Base-by-base conservation (phyloP, 352 stramenopile genomes). In the Thalassiosira livingstoniorum region DNA sequence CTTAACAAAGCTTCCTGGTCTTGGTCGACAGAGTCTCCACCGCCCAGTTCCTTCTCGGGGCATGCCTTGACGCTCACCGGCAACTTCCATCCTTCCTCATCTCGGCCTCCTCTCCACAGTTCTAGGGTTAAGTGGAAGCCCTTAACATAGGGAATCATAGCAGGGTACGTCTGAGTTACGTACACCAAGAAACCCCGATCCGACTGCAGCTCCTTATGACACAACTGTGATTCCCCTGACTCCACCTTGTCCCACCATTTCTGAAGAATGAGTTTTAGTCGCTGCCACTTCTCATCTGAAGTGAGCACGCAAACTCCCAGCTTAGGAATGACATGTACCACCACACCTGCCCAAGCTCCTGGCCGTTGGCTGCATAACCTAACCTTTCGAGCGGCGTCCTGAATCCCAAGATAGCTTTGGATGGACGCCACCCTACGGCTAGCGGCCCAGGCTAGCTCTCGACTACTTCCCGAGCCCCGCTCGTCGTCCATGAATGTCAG, bases 401-500 rank as follows among this genome's bases (percentile, higher is more conserved):
- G 78, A 2, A 86, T 35, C 0, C 83, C 83, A 5, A 86, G 57
- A 10, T 47, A 79, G 21, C n/a, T 39, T 29, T 85, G 34, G 11
- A 35, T 70, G 7, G 45, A 65, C 0, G 51, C 61, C 0, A 86
- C 21, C 4, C 21, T 21, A 53, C 82, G 75, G 4, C 53, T 64
- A 4, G 62, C 83, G 15, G 73, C 0, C 75, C 76, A 87, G 5
- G 39, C 37, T 21, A 79, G 1, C 34, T 85, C 64, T 42, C 68
- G 15, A 0, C 39, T 73, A 4, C 43, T 1, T 29, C 68, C 81
- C 0, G 25, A 70, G 0, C 78, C 37, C 39, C 78, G 47, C 4
- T 86, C 35, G 57, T 90, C 84, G 58, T 92, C 84, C 2, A 92
- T 65, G 45, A 83, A 92, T 0, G 64, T 64, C 15, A 82, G 47